Evolutionary conservation across 2,329 filamentous ascomycete species (phyloP).

Genomic region (Canariomyces notabilis): DNA sequence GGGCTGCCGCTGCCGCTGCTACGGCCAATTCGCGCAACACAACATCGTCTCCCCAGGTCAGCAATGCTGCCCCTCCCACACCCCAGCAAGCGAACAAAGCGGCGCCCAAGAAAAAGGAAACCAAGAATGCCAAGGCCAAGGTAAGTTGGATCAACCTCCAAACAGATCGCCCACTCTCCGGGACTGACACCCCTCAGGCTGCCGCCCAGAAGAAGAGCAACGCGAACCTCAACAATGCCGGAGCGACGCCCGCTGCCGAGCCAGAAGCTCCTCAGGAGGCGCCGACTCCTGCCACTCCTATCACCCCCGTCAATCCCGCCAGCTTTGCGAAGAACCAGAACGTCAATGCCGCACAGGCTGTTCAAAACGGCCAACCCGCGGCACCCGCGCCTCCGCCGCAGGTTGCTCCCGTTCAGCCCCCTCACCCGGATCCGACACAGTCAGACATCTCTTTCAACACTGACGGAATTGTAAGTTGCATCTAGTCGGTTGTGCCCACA

Average conservation of each 20-base stretch:
- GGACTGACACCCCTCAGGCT: slow-evolving; percentile 36
- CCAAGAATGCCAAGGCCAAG: slow-evolving; percentile 62
- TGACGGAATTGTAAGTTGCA: slow-evolving; percentile 41
- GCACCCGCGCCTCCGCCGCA: slow-evolving; percentile 40
- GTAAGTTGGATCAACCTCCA: slow-evolving; percentile 40
- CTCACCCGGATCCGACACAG: slow-evolving; percentile 44
- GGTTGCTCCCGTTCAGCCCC: slow-evolving; percentile 40
- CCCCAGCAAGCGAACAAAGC: slow-evolving; percentile 69
- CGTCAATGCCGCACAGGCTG: slow-evolving; percentile 34
- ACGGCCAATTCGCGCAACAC: slow-evolving; percentile 49
- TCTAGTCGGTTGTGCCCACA: no score
- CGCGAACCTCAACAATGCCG: slow-evolving; percentile 45
- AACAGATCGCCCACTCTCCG: not conserved
- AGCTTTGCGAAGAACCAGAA: slow-evolving; percentile 46
- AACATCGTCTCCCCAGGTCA: slow-evolving; percentile 58
- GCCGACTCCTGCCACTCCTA: slow-evolving; percentile 58
- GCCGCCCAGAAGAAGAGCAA: slow-evolving; percentile 60
- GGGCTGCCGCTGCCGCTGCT: slow-evolving; percentile 32
- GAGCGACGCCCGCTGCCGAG: slow-evolving; percentile 55
- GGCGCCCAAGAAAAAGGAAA: slow-evolving; percentile 72
- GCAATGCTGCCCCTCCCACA: slow-evolving; percentile 66
- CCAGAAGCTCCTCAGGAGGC: slow-evolving; percentile 51
- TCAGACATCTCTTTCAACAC: slow-evolving; percentile 44
- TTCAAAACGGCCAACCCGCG: slow-evolving; percentile 41
- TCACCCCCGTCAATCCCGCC: slow-evolving; percentile 52